Conservation (phyloP, 805 yeast species). For the Yamadazyma insecticola region DNA sequence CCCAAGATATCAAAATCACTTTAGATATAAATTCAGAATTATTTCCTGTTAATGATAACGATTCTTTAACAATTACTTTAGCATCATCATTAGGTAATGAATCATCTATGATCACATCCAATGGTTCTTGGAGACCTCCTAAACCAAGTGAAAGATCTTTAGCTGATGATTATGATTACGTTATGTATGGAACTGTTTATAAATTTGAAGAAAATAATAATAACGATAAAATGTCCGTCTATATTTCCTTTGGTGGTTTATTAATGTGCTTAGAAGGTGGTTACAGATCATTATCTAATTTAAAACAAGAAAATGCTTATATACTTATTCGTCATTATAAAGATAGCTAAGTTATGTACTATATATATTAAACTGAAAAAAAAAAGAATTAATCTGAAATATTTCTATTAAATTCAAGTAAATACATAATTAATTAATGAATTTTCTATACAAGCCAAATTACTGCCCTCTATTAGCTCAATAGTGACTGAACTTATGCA, state of each 20-base stretch:
- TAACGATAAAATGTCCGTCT: conserved; percentile 74
- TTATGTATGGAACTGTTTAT: conserved; percentile 96
- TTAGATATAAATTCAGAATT: conserved; percentile 88
- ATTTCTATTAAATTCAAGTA: too few species aligned
- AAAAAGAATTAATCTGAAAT: too few species aligned
- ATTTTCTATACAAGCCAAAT: too few species aligned
- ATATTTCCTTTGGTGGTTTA: conserved; percentile 93
- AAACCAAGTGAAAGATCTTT: conserved; percentile 76
- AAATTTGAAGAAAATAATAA: conserved; percentile 82
- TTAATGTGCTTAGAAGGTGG: conserved; percentile 92
- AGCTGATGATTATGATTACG: conserved; percentile 97
- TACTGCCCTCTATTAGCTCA: too few species aligned
- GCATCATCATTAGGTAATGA: conserved; percentile 68
- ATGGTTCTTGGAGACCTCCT: conserved; percentile 81
- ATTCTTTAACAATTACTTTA: conserved; percentile 78
- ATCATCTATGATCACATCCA: conserved; percentile 38
- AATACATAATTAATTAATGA: too few species aligned
- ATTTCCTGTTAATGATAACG: conserved; percentile 75
- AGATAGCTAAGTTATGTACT: conserved; percentile 25
- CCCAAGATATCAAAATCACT: conserved; percentile 74
- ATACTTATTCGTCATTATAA: conserved; percentile 74
- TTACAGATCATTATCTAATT: conserved; percentile 78
- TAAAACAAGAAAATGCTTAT: conserved; percentile 93
- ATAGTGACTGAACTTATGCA: too few species aligned
- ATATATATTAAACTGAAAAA: too few species aligned